A percentile compares a stretch with the other conserved stretches of the same genome.
Evolutionary conservation across 2,329 filamentous ascomycete species (phyloP).

Genomic region (Aspergillus thermomutatus): DNA sequence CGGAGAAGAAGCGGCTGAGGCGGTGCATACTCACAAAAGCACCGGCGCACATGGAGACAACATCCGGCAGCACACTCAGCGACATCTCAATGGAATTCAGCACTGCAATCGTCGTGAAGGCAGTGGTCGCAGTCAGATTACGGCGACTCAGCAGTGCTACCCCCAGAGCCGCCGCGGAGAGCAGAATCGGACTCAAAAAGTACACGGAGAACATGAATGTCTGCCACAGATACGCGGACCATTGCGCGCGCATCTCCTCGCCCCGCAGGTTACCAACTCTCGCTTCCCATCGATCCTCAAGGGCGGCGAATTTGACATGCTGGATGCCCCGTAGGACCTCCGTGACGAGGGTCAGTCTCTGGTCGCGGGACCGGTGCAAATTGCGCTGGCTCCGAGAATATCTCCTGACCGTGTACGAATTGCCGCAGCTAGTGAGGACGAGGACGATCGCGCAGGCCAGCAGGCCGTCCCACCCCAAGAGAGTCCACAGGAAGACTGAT

Average conservation of each 20-base stretch:
- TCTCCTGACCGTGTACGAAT: constrained; percentile 46
- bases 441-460: too few relatives aligned
- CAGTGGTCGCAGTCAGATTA: constrained; percentile 64
- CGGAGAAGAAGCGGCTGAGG: too few relatives aligned
- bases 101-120: constrained; percentile 70
- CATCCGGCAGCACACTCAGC: too few relatives aligned
- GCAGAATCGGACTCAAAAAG: constrained; percentile 69
- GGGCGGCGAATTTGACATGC: constrained; percentile 79
- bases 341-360: constrained; percentile 71
- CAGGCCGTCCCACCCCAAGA: too few relatives aligned
- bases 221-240: constrained; percentile 64
- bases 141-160: constrained; percentile 64
- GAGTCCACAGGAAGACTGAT: too few relatives aligned
- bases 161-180: constrained; percentile 67
- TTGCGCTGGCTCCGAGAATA: constrained; percentile 64
- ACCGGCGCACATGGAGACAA: too few relatives aligned
- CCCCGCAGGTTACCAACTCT: constrained; percentile 65
- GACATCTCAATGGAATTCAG: constrained; percentile 63
- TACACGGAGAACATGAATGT: constrained; percentile 63
- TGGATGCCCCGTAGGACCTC: constrained; percentile 76
- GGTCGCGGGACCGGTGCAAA: constrained; percentile 72
- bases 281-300: constrained; percentile 71
- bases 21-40: too few relatives aligned
- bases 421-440: too few relatives aligned
- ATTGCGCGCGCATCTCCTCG: constrained; percentile 64